Base-by-base conservation (phyloP, 2,329 filamentous ascomycete genomes). In the Fonsecaea nubica region DNA sequence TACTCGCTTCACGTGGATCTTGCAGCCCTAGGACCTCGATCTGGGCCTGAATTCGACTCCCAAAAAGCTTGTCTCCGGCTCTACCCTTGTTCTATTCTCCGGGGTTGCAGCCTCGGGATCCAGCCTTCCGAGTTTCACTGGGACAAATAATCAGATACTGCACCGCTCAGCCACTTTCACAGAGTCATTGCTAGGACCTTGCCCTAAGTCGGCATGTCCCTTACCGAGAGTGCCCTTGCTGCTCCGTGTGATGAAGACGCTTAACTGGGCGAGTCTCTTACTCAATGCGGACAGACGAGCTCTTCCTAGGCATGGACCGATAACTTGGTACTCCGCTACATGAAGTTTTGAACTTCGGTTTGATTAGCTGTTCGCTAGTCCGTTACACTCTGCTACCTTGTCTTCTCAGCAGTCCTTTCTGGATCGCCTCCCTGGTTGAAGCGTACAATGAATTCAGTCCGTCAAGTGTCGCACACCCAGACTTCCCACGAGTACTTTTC, bases 61-160 rank as follows among this genome's bases (percentile, higher is more conserved):
- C 21, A 13, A 35, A 63, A 64, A 59, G 62, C 62, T 65, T 65
- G 63, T 65, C 63, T 65, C 0, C 58, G 33, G 36, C 42, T 53
- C 61, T 53, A 56, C 54, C 54, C 40, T 18, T 57, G 61, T 38
- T 25, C 38, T 50, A 54, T 55, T 36, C 33, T 50, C 58, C 33
- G 58, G 58, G 58, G 45, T 50, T 53, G 45, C 58, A 40, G 50
- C 59, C 33, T 56, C 65, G 65, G 65, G 9, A 30, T 53, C 10
- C 57, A 7, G 40, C 13, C 55, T 65, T 62, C 66, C 66, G 66
- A 18, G 66, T 68, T 68, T 68, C 66, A 68, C 45, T 58, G 18
- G 10, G 42, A 21, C 55, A 65, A 59, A 67, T 60, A 30, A 42
- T 25, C 60, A 25, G 15, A 57, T 25, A 32, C n/a, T 33, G 21